Conservation (phyloP, 768 basidiomycete species). For the Panaeolus cyanescens region DNA sequence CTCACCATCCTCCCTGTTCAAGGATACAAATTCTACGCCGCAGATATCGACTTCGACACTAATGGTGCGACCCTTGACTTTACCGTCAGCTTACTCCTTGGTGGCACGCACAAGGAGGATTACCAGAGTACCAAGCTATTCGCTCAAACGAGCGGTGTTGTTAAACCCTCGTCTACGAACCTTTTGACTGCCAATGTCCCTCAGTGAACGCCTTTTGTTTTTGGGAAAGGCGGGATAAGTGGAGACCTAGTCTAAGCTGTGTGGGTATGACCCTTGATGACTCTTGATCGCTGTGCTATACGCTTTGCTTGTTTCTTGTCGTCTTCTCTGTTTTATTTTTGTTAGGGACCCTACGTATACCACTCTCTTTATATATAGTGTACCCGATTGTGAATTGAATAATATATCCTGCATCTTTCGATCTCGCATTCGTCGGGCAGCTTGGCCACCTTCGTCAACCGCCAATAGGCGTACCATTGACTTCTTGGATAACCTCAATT, state of each 20-base stretch:
- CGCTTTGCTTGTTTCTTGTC: background rate
- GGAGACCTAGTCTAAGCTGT: background rate
- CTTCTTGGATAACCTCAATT: too few relatives aligned
- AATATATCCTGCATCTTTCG: too few relatives aligned
- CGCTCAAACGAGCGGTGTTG: background rate
- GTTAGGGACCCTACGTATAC: background rate
- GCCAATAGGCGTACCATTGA: too few relatives aligned
- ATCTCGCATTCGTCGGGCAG: too few relatives aligned
- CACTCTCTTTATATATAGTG: background rate
- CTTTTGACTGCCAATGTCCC: background rate
- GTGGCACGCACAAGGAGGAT: constrained; percentile 1
- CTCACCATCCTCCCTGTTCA: background rate
- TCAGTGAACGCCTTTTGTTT: background rate
- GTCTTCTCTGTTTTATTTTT: background rate
- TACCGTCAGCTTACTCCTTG: background rate
- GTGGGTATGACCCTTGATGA: background rate
- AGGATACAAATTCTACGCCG: constrained; percentile 2
- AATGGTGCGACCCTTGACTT: background rate
- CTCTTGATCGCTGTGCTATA: background rate
- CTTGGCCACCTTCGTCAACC: too few relatives aligned
- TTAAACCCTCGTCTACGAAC: background rate
- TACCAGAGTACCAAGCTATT: background rate
- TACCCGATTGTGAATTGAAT: background rate
- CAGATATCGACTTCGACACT: background rate
- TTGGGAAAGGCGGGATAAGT: too few relatives aligned